Percentiles rank a stretch among this genome's conserved stretches.
These are phyloP conservation scores for Croton setiger DNA, from an alignment of 441 rosid genomes.

Conservation along the genomic window DNA sequence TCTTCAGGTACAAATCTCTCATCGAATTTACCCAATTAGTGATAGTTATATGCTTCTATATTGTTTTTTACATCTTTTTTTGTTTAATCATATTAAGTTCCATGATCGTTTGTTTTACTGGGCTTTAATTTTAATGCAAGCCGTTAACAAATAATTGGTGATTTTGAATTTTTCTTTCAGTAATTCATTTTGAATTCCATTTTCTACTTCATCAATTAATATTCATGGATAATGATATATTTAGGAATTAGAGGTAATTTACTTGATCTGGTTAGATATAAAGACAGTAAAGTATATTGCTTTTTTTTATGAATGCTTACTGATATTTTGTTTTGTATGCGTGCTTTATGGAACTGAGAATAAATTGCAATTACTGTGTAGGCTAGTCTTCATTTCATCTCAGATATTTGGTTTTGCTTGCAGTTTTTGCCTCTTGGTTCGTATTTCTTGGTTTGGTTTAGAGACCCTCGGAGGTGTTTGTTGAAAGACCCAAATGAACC, in stretches of 20 bases:
- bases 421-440: background rate
- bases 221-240: background rate
- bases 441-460: background rate
- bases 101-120: conserved; percentile 14
- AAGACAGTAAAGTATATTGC: background rate
- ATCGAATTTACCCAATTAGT: background rate
- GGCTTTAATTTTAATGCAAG: conserved; percentile 1
- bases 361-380: background rate
- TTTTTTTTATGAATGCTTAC: too few relatives aligned
- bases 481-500: conserved; percentile 9
- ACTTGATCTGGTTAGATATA: background rate
- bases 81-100: background rate
- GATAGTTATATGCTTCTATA: background rate
- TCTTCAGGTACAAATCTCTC: background rate
- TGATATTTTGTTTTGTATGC: background rate
- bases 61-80: background rate
- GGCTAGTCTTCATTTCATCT: background rate
- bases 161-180: background rate
- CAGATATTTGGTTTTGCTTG: background rate
- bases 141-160: background rate
- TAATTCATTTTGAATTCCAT: background rate
- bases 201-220: background rate
- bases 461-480: conserved; percentile 18
- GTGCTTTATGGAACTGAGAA: background rate
- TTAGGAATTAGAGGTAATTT: background rate